Base-by-base conservation (phyloP, 176 grass and related monocot genomes). In the Carex parvula region DNA sequence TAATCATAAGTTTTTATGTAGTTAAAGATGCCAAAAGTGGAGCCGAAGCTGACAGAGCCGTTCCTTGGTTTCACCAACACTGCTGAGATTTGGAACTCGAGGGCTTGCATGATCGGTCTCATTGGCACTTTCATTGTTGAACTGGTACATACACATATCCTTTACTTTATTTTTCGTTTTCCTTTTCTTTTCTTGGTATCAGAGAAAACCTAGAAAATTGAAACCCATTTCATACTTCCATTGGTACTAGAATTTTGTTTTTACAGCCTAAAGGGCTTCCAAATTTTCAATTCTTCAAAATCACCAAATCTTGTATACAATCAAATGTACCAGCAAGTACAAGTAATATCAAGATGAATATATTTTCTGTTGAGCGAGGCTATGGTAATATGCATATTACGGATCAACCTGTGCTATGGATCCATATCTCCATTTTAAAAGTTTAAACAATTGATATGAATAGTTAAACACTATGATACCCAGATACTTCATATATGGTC, bases 51-150 rank as follows among this genome's bases (percentile, higher is more conserved):
- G 55, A 85, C 84, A 9, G 88, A 92, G 67, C 86, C 91, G 18
- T 97, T 97, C 79, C 76, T 97, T 42, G 94, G 94, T 21, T 97
- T 97, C 91, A 97, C 94, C 54, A 82, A 82, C 22, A 97, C 94
- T 2, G 94, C 94, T 1, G 94, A 97, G 88, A 77, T 91, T 1
- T 97, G 94, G 90, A 94, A 97, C 88, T 97, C 94, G 11, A 86
- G 94, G 32, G 88, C 86, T 58, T 92, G 91, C 89, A 97, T 97
- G 94, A 94, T 97, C 21, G 94, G 94, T 37, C 67, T 97, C 62
- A 87, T 94, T 46, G 91, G 91, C 41, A 90, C 64, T 56, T 94
- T 94, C 86, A 87, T 97, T 79, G 89, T 92, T 1, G 94, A 97
- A 72, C 88, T 94, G 88, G 94, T 97, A 24, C 50, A 18, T 77